Conservation (phyloP, 2,329 filamentous ascomycete genomes). For the Fusarium sp. region DNA sequence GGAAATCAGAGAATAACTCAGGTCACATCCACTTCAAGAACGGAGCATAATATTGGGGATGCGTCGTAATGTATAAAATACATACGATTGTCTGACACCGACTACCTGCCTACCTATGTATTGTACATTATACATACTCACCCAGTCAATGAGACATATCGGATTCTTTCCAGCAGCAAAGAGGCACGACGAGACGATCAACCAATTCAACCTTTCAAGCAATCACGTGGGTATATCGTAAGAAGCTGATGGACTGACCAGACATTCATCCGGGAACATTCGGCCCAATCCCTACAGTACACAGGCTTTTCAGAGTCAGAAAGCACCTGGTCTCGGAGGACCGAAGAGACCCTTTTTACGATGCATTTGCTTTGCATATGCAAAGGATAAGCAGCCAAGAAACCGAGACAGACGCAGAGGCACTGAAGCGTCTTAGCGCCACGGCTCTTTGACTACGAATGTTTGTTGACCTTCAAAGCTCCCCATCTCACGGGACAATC, state of each 20-base stretch:
- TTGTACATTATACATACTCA: not conserved
- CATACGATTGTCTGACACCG: conserved; percentile 2
- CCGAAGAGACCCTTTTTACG: conserved; percentile 28
- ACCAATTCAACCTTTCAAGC: conserved; percentile 29
- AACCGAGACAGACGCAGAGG: conserved; percentile 10
- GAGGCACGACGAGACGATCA: conserved; percentile 21
- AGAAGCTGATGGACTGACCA: conserved; percentile 33
- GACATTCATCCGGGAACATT: not conserved
- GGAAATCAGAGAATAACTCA: conserved; percentile 22
- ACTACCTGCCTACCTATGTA: not conserved
- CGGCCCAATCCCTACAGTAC: not conserved
- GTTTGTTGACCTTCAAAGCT: conserved; percentile 7
- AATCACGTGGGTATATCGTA: conserved; percentile 40
- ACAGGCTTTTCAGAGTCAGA: conserved; percentile 1
- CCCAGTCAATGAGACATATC: conserved; percentile 3
- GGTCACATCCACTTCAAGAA: conserved; percentile 7
- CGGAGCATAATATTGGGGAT: not conserved
- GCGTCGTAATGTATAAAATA: conserved; percentile 9
- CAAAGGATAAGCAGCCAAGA: conserved; percentile 32
- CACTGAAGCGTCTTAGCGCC: conserved; percentile 43
- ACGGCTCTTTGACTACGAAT: conserved; percentile 29
- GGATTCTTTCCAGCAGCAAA: conserved; percentile 19
- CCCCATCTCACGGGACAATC: conserved; percentile 16
- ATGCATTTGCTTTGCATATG: conserved; percentile 11
- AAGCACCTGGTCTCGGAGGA: conserved; percentile 16